A percentile compares a stretch with the other conserved stretches of the same genome.
Conservation (phyloP, 1,139 yeast species). For the Saccharomyces hybrid region DNA sequence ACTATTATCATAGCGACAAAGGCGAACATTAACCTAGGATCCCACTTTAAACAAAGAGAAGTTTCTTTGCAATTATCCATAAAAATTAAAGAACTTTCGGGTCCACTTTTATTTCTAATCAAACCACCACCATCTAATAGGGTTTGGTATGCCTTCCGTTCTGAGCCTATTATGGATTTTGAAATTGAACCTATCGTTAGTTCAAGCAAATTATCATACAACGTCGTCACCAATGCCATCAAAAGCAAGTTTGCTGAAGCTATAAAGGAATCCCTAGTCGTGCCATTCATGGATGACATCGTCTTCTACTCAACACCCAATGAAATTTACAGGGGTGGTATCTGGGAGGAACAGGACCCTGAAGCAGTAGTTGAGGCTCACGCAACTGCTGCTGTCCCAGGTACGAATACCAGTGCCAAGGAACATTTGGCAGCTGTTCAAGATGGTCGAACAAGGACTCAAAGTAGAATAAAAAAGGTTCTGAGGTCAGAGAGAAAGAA, state of each 20-base stretch:
- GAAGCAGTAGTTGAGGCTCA: not conserved
- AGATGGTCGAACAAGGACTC: not conserved
- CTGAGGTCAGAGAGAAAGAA: not conserved
- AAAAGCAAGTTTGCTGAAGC: constrained; percentile 76
- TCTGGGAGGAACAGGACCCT: constrained; percentile 51
- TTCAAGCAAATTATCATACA: constrained; percentile 69
- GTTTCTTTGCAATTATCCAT: constrained; percentile 71
- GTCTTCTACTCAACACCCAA: constrained; percentile 56
- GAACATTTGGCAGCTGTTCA: not conserved
- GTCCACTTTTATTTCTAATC: constrained; percentile 59
- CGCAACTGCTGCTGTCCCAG: not conserved
- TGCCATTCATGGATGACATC: constrained; percentile 85
- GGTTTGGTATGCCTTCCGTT: constrained; percentile 82
- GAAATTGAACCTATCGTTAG: constrained; percentile 85
- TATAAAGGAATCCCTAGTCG: constrained; percentile 67
- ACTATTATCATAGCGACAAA: constrained; percentile 75
- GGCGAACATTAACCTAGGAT: constrained; percentile 63
- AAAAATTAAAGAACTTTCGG: constrained; percentile 59
- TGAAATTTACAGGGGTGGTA: constrained; percentile 83
- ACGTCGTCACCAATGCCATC: constrained; percentile 70
- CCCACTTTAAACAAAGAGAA: constrained; percentile 72
- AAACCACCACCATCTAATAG: constrained; percentile 90
- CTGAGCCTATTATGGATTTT: constrained; percentile 70
- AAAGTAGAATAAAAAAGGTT: not conserved
- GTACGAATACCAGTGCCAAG: constrained; percentile 1